A percentile compares a stretch with the other conserved stretches of the same genome.
Conservation (phyloP, 805 yeast genomes). For the Kodamaea neixiangensis region DNA sequence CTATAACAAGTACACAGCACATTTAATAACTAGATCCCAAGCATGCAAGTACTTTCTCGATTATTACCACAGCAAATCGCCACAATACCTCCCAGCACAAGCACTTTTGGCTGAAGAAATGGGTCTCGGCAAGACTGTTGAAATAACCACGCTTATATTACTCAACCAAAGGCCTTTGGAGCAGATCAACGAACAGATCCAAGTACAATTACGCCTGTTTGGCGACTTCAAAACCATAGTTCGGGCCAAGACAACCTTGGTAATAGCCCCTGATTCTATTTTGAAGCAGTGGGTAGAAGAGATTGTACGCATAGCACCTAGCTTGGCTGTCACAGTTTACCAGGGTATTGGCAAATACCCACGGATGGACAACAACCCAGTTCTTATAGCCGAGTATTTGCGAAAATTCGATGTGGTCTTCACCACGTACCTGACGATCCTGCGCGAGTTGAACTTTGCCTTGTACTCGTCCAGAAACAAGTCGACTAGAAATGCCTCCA, state of each 20-base stretch:
- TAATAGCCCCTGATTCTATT: conserved; percentile 85
- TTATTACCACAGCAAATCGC: conserved; percentile 18
- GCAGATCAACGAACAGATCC: conserved; percentile 33
- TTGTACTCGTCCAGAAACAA: conserved; percentile 61
- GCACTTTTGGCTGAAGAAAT: conserved; percentile 91
- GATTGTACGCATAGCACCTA: conserved; percentile 57
- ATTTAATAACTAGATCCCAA: conserved; percentile 3
- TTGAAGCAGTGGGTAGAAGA: conserved; percentile 86
- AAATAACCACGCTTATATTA: conserved; percentile 64
- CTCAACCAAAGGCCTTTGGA: conserved; percentile 55
- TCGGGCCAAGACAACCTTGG: conserved; percentile 69
- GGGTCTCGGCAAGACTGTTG: conserved; percentile 97
- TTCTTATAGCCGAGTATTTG: conserved; percentile 53
- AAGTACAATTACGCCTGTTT: conserved; percentile 33
- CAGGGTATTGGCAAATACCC: conserved; percentile 48
- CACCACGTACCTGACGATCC: conserved; percentile 70
- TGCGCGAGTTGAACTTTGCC: conserved; percentile 80
- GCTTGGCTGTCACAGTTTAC: conserved; percentile 62
- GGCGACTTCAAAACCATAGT: conserved; percentile 46
- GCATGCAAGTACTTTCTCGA: conserved; percentile 23
- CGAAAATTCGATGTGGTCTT: conserved; percentile 73
- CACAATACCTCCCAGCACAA: conserved; percentile 41
- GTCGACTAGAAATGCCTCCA: conserved; percentile 43
- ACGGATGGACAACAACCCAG: conserved; percentile 31
- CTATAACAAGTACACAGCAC: conserved; percentile 41